phyloP scores from a whole-genome alignment of 225 moss, liverwort and hornwort genomes.

The Pseudoscleropodium purum region DNA sequence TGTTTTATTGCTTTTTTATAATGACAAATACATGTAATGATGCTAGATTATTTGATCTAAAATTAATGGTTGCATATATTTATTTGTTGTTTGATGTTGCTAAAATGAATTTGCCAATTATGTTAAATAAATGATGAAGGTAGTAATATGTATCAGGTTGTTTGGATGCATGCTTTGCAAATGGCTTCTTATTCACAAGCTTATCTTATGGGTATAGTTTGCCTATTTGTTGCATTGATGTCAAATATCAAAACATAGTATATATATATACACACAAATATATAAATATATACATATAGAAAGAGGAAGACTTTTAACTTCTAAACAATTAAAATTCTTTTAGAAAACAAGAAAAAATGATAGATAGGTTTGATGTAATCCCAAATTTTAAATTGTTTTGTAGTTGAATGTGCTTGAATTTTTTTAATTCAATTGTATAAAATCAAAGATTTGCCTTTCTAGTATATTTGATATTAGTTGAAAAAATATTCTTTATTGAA shows the following conservation, averaged over 20 bases:
- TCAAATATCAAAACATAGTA: too few relatives aligned
- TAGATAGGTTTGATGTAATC: too few relatives aligned
- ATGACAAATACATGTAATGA: not conserved
- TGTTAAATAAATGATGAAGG: not conserved
- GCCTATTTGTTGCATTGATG: not conserved
- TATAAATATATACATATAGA: not conserved
- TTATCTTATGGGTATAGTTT: slow-evolving; percentile 12
- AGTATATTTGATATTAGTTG: not conserved
- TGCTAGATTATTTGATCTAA: not conserved
- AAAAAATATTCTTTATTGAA: rapidly evolving
- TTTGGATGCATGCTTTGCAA: slow-evolving; percentile 36
- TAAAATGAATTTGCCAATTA: not conserved
- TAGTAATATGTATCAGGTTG: not conserved
- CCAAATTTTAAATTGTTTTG: not conserved
- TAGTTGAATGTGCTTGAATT: not conserved
- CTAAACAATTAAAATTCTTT: rapidly evolving
- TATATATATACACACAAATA: not conserved
- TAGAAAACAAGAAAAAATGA: not conserved
- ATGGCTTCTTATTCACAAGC: slow-evolving; percentile 14
- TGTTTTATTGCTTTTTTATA: not conserved
- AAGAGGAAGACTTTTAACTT: too few relatives aligned
- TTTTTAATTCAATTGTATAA: not conserved
- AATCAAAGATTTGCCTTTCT: not conserved
- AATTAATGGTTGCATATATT: too few relatives aligned
- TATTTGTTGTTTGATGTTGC: rapidly evolving